Evolutionary conservation across 331 rosid genomes (phyloP).

Genomic region (Malus hybrid): DNA sequence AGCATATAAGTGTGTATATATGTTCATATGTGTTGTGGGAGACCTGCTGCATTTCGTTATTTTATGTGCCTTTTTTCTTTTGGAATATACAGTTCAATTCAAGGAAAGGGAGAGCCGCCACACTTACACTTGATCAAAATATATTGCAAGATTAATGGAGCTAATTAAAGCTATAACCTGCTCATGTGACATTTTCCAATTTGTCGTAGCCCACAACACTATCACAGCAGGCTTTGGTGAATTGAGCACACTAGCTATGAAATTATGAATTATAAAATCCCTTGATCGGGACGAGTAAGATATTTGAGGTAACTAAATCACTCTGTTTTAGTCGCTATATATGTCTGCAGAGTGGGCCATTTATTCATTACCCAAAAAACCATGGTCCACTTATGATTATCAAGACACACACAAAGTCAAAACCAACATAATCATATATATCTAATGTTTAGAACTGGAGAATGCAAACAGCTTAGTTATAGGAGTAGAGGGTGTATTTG

Average conservation of each 20-base stretch:
- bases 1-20: neutral
- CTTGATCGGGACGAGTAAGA: neutral
- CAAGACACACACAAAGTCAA: neutral
- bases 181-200: constrained; percentile 26
- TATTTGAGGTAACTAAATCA: neutral
- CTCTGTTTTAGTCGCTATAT: neutral
- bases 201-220: constrained; percentile 12
- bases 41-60: neutral
- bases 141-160: neutral
- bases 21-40: neutral
- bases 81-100: neutral
- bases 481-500: constrained; percentile 5
- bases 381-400: neutral
- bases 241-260: constrained; percentile 7
- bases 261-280: neutral
- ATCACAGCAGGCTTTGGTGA: constrained; percentile 1
- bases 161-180: constrained; percentile 16
- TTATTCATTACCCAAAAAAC: neutral
- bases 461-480: neutral
- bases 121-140: neutral
- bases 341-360: neutral
- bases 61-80: neutral
- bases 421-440: neutral
- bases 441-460: neutral
- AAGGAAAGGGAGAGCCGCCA: neutral